Conservation (phyloP, 805 yeast species). For the Candida arabinofermentans region DNA sequence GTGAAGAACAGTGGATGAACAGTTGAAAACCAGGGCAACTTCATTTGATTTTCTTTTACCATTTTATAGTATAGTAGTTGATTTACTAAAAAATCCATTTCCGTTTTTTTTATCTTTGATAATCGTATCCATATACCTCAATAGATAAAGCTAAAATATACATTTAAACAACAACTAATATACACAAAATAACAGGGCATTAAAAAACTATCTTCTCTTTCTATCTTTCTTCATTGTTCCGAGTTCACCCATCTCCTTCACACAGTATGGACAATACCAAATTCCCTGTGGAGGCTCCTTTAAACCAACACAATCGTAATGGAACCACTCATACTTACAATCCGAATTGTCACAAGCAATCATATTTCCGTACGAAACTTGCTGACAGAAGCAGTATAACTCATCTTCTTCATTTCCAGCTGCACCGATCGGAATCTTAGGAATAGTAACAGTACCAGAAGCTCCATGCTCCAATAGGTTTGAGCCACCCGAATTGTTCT, state of each 20-base stretch:
- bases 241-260: slow-evolving; percentile 27
- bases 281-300: slow-evolving; percentile 91
- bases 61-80: too few species aligned
- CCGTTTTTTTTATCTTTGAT: too few species aligned
- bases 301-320: slow-evolving; percentile 80
- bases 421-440: slow-evolving; percentile 11
- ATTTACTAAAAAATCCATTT: too few species aligned
- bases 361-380: slow-evolving; percentile 77
- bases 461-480: slow-evolving; percentile 23
- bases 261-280: slow-evolving; percentile 95
- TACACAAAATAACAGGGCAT: background rate
- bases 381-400: slow-evolving; percentile 86
- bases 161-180: background rate
- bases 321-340: slow-evolving; percentile 61
- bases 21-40: too few species aligned
- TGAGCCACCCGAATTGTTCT: slow-evolving; percentile 1
- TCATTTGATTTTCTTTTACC: too few species aligned
- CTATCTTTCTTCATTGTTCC: slow-evolving; percentile 24
- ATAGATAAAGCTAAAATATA: too few species aligned
- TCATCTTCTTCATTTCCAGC: slow-evolving; percentile 56
- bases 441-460: slow-evolving; percentile 25
- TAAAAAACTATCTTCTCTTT: slow-evolving; percentile 14
- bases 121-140: too few species aligned
- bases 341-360: slow-evolving; percentile 60
- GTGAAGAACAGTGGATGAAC: too few species aligned